Evolutionary conservation across 1,139 yeast species (phyloP).

Genomic region (Saccharomyces pastorianus): DNA sequence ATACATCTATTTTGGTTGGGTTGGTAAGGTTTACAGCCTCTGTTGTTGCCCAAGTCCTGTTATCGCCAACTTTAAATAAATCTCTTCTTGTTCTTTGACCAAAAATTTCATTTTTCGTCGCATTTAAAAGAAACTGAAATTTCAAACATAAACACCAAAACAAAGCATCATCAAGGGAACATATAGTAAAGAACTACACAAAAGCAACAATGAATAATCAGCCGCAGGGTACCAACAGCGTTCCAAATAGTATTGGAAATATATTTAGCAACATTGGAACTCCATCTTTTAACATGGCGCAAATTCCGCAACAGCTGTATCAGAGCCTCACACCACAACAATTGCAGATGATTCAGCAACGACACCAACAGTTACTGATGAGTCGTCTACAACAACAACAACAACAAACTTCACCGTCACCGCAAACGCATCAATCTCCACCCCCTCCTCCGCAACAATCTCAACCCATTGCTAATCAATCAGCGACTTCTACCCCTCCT

Average conservation of each 20-base stretch:
- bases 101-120: neutral
- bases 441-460: constrained; percentile 8
- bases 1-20: constrained; percentile 14
- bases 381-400: constrained; percentile 24
- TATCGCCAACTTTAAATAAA: neutral
- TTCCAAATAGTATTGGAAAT: constrained; percentile 1
- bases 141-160: neutral
- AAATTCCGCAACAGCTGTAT: constrained; percentile 29
- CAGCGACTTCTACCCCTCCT: constrained; percentile 16
- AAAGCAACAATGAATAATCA: neutral
- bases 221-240: constrained; percentile 4
- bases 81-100: neutral
- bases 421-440: neutral
- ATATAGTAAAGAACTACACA: constrained; percentile 3
- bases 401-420: constrained; percentile 5
- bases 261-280: constrained; percentile 31
- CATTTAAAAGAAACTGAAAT: neutral
- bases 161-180: constrained; percentile 6
- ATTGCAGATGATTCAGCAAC: constrained; percentile 32
- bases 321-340: constrained; percentile 31
- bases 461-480: constrained; percentile 10
- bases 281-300: constrained; percentile 30
- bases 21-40: neutral
- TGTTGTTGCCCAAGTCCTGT: neutral
- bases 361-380: constrained; percentile 28